A percentile compares a stretch with the other conserved stretches of the same genome.
phyloP scores from a whole-genome alignment of 2,329 filamentous ascomycete species.

The Chrysoporthe austroafricana region DNA sequence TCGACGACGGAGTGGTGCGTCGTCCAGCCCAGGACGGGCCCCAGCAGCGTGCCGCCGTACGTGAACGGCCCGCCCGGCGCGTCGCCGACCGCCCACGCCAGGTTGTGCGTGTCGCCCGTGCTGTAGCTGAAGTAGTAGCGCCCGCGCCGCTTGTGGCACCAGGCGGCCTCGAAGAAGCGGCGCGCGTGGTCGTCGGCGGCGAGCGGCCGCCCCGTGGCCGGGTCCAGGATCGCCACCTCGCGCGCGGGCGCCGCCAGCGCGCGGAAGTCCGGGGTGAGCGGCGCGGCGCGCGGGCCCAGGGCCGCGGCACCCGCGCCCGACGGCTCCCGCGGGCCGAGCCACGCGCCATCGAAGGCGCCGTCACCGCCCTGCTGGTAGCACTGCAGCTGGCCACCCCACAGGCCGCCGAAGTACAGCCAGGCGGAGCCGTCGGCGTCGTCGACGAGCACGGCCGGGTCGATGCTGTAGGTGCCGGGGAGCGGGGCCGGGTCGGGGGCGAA shows the following conservation, averaged over 20 bases:
- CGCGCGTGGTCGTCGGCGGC: conserved; percentile 70
- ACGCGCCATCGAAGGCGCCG: conserved; percentile 56
- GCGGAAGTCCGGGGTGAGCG: conserved; percentile 67
- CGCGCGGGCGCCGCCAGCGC: conserved; percentile 58
- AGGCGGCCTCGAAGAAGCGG: conserved; percentile 80
- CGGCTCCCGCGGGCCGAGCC: conserved; percentile 63
- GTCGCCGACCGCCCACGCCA: conserved; percentile 69
- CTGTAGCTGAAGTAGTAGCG: conserved; percentile 79
- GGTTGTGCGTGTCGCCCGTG: conserved; percentile 76
- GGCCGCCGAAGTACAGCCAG: conserved; percentile 76
- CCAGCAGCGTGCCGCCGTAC: conserved; percentile 71
- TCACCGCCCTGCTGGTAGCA: conserved; percentile 66
- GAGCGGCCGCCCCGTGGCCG: conserved; percentile 62
- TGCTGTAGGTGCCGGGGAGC: conserved; percentile 73
- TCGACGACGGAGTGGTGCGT: conserved; percentile 81
- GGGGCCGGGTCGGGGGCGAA: conserved; percentile 67
- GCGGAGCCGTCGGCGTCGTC: conserved; percentile 63
- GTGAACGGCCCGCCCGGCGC: conserved; percentile 72
- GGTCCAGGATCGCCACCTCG: conserved; percentile 67
- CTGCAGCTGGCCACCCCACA: conserved; percentile 82
- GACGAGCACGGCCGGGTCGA: conserved; percentile 77
- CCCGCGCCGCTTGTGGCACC: conserved; percentile 74
- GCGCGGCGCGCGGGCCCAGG: conserved; percentile 68
- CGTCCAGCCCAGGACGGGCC: conserved; percentile 80
- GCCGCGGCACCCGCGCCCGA: conserved; percentile 58